Evolutionary conservation across 2,329 filamentous ascomycete species (phyloP).

Genomic region (Ceratocystis lukuohia): DNA sequence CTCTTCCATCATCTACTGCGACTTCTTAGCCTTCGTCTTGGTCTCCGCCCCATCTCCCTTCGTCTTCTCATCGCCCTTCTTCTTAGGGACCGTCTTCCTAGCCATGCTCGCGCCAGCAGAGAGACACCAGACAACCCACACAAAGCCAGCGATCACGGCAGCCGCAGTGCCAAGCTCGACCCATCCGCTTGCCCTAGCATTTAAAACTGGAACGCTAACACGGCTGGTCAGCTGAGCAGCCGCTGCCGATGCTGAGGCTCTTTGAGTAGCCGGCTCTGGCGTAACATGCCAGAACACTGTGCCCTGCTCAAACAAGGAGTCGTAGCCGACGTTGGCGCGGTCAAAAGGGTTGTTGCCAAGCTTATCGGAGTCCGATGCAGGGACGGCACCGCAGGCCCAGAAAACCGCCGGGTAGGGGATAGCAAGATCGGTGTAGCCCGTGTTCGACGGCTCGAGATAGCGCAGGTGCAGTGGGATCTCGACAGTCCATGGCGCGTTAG

Average conservation of each 20-base stretch:
- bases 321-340: slow-evolving; percentile 69
- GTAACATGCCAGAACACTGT: slow-evolving; percentile 74
- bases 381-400: slow-evolving; percentile 62
- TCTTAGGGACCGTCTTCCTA: neutral
- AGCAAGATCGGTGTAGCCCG: slow-evolving; percentile 41
- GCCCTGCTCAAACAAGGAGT: slow-evolving; percentile 58
- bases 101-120: slow-evolving; percentile 24
- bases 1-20: slow-evolving; percentile 5
- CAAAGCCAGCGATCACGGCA: slow-evolving; percentile 49
- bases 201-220: slow-evolving; percentile 53
- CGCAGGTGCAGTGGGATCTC: slow-evolving; percentile 74
- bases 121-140: slow-evolving; percentile 56
- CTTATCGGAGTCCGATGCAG: slow-evolving; percentile 43
- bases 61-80: slow-evolving; percentile 21
- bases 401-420: slow-evolving; percentile 75
- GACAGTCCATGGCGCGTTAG: slow-evolving; percentile 41
- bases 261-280: slow-evolving; percentile 22
- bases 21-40: slow-evolving; percentile 18
- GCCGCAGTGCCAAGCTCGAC: slow-evolving; percentile 43
- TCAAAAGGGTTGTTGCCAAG: slow-evolving; percentile 76
- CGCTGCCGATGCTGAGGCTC: slow-evolving; percentile 3
- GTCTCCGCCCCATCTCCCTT: neutral
- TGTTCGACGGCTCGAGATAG: slow-evolving; percentile 53
- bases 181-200: slow-evolving; percentile 36
- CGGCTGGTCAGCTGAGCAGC: slow-evolving; percentile 34